phyloP scores from a whole-genome alignment of 1,284 basidiomycete genomes.

The Microbotryum lychnidis-dioicae region DNA sequence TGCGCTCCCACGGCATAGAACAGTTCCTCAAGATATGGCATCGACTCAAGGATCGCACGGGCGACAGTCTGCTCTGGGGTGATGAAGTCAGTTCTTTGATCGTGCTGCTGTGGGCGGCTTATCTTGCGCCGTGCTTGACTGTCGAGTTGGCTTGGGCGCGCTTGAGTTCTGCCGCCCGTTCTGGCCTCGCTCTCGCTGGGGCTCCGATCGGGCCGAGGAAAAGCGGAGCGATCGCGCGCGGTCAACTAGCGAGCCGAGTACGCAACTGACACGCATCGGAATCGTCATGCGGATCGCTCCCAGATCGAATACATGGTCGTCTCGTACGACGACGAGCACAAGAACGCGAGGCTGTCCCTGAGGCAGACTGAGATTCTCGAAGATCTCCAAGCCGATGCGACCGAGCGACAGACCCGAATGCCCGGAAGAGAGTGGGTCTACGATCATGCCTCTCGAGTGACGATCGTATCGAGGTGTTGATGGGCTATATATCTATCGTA shows the following conservation, averaged over 20 bases:
- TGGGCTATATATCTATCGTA: conserved; percentile 37
- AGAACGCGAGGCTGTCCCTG: conserved; percentile 79
- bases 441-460: too few species aligned
- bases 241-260: neutral
- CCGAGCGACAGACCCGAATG: conserved; percentile 7
- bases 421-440: conserved; percentile 8
- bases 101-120: neutral
- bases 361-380: conserved; percentile 88
- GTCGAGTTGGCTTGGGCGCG: neutral
- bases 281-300: neutral
- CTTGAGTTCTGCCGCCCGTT: neutral
- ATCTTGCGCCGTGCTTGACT: neutral
- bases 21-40: conserved; percentile 94
- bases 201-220: neutral
- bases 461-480: neutral
- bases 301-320: conserved; percentile 97
- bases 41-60: conserved; percentile 79
- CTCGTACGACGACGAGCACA: conserved; percentile 66
- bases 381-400: conserved; percentile 62
- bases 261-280: neutral
- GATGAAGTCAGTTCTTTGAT: conserved; percentile 63
- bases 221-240: neutral
- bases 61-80: conserved; percentile 94
- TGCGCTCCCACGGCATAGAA: conserved; percentile 83
- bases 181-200: neutral